Evolutionary conservation across 805 yeast genomes (phyloP).

Genomic region (Lachancea thermotolerans): DNA sequence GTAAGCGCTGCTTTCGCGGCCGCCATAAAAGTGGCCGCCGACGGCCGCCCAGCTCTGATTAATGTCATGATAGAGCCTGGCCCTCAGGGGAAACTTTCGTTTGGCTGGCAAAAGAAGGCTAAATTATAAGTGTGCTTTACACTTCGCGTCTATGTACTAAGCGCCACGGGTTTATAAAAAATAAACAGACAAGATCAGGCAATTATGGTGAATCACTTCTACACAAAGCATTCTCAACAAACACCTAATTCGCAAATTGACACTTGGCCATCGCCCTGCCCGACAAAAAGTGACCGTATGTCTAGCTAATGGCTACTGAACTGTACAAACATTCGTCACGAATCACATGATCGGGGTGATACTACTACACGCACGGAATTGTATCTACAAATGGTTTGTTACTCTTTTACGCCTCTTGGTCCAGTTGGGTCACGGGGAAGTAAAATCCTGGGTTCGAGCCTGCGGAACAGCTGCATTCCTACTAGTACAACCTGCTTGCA

Average conservation of each 20-base stretch:
- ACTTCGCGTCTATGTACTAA: too few relatives aligned
- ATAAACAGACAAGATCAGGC: too few relatives aligned
- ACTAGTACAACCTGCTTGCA: conserved; percentile 10
- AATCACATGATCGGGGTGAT: not conserved
- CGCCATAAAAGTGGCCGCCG: conserved; percentile 31
- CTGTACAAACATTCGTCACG: too few relatives aligned
- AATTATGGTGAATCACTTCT: too few relatives aligned
- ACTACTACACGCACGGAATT: not conserved
- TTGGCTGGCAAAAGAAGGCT: conserved; percentile 61
- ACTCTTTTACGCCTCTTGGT: conserved; percentile 3
- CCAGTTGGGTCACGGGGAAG: conserved; percentile 2
- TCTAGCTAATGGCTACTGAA: too few relatives aligned
- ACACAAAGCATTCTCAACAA: too few relatives aligned
- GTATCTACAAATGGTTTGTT: not conserved
- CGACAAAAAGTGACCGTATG: too few relatives aligned
- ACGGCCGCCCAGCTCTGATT: conserved; percentile 39
- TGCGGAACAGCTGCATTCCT: conserved; percentile 8
- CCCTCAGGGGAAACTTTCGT: conserved; percentile 45
- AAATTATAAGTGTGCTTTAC: conserved; percentile 2
- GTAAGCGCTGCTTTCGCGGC: conserved; percentile 31
- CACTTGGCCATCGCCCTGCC: too few relatives aligned
- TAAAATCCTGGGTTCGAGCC: conserved; percentile 7
- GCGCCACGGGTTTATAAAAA: too few relatives aligned
- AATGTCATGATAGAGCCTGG: conserved; percentile 62
- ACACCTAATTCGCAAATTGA: too few relatives aligned